Percentiles rank a stretch among this genome's conserved stretches.
Conservation (phyloP, 768 basidiomycete genomes). For the Leccinellum rugosiceps region DNA sequence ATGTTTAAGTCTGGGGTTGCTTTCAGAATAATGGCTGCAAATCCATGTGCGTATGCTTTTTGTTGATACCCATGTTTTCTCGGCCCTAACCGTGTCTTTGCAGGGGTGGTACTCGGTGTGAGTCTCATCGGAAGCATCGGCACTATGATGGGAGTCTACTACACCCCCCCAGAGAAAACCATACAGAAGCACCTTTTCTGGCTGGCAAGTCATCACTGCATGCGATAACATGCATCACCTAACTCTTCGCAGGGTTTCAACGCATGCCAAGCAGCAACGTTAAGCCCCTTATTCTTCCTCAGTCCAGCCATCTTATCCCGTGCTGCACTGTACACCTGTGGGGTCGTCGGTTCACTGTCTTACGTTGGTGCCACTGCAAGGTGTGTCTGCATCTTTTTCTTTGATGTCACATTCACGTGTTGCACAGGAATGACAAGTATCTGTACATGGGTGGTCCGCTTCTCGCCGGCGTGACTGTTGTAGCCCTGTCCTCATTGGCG, state of each 20-base stretch:
- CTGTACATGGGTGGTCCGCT: slow-evolving; percentile 85
- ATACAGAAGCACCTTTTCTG: slow-evolving; percentile 79
- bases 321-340: slow-evolving; percentile 84
- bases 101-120: slow-evolving; percentile 79
- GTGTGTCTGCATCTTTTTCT: slow-evolving; percentile 33
- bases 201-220: slow-evolving; percentile 48
- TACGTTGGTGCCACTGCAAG: slow-evolving; percentile 88
- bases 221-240: not conserved
- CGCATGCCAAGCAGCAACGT: slow-evolving; percentile 78
- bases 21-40: slow-evolving; percentile 75
- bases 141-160: slow-evolving; percentile 79
- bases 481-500: slow-evolving; percentile 81
- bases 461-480: slow-evolving; percentile 84
- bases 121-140: slow-evolving; percentile 79
- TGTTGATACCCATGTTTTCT: not conserved
- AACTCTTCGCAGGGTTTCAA: slow-evolving; percentile 64
- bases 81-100: not conserved
- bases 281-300: slow-evolving; percentile 88
- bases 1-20: slow-evolving; percentile 68
- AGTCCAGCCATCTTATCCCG: slow-evolving; percentile 81
- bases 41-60: slow-evolving; percentile 59
- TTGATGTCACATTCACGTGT: not conserved
- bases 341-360: slow-evolving; percentile 80
- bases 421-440: slow-evolving; percentile 68
- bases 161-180: slow-evolving; percentile 74